Base-by-base conservation (phyloP, 1,284 basidiomycete genomes). In the Sphaerobolus stellatus region DNA sequence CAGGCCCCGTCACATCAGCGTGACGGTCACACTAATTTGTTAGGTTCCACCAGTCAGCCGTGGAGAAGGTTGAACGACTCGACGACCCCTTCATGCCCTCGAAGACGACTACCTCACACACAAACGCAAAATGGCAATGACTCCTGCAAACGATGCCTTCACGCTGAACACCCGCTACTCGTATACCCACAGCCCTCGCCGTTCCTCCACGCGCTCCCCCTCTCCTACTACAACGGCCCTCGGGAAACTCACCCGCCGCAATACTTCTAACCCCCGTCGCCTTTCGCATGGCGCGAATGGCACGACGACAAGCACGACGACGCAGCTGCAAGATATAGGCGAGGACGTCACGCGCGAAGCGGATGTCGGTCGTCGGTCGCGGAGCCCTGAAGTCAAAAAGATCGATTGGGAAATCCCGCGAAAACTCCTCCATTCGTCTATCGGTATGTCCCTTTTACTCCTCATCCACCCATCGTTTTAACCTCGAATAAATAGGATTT, bases 361-460 rank as follows among this genome's bases (percentile, higher is more conserved):
- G 11, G 25, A 44, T 7, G 38, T 20, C 11, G 24, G 29, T 4
- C 24, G 46, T 27, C 46, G 24, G 18, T 18, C 44, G 38, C 44
- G 45, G 24, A 33, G 24, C 18, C 27, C 28, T 11, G 53, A 30
- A 4, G 27, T 28, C 11, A 58, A 63, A 18, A 64, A 61, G 16
- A 69, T 81, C 30, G 78, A 83, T 63, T 90, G 84, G 83, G 94
- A 98, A 75, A 88, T 98, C 51, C 95, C 96, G 2, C 78, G 95
- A 62, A 98, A 98, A 72, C 72, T 84, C 14, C 73, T 98, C 45
- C 95, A 98, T 74, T 90, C 90, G 13, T 92, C 89, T 16, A 97
- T 97, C 58, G 93, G 93, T 89, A 53, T 48, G 84, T 79, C 41
- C 28, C 22, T 48, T 20, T 56, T 16, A 49, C 29, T 52, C 46